Conservation (phyloP, 805 yeast species). For the Cyberlindnera nakhonratchasimensis region DNA sequence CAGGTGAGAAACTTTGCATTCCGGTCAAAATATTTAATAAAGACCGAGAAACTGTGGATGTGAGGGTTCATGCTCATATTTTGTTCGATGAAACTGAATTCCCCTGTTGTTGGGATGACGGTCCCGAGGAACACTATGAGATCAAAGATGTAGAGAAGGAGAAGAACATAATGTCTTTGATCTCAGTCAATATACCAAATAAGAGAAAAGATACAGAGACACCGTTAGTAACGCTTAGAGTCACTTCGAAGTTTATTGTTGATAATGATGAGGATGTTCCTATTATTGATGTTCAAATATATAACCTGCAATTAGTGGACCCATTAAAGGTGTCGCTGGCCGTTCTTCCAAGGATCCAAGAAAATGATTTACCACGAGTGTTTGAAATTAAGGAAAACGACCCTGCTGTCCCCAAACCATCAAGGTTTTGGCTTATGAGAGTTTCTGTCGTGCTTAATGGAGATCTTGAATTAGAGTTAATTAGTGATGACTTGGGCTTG, state of each 20-base stretch:
- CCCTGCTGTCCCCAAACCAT: slow-evolving; percentile 29
- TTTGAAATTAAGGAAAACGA: slow-evolving; percentile 19
- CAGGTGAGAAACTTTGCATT: slow-evolving; percentile 31
- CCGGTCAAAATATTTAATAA: slow-evolving; percentile 28
- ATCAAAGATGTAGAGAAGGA: slow-evolving; percentile 10
- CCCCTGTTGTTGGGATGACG: slow-evolving; percentile 4
- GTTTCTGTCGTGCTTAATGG: slow-evolving; percentile 29
- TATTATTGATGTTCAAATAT: slow-evolving; percentile 25
- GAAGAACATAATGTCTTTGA: not conserved
- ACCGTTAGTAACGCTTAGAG: slow-evolving; percentile 8
- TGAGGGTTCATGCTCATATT: slow-evolving; percentile 23
- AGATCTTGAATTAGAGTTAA: slow-evolving; percentile 32
- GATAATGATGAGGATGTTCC: slow-evolving; percentile 30
- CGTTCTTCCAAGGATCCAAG: slow-evolving; percentile 32
- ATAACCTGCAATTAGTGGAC: slow-evolving; percentile 28
- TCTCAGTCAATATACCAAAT: slow-evolving; percentile 14
- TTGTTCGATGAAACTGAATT: slow-evolving; percentile 6
- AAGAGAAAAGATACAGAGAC: not conserved
- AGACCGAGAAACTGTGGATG: slow-evolving; percentile 32
- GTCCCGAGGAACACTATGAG: slow-evolving; percentile 1
- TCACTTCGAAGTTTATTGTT: slow-evolving; percentile 28
- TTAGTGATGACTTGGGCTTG: slow-evolving; percentile 29
- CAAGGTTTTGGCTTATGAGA: slow-evolving; percentile 36
- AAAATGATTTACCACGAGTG: slow-evolving; percentile 30
- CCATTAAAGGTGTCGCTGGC: slow-evolving; percentile 31